Conservation (phyloP, 2,329 filamentous ascomycete species). For the Domatiomyces globalis region DNA sequence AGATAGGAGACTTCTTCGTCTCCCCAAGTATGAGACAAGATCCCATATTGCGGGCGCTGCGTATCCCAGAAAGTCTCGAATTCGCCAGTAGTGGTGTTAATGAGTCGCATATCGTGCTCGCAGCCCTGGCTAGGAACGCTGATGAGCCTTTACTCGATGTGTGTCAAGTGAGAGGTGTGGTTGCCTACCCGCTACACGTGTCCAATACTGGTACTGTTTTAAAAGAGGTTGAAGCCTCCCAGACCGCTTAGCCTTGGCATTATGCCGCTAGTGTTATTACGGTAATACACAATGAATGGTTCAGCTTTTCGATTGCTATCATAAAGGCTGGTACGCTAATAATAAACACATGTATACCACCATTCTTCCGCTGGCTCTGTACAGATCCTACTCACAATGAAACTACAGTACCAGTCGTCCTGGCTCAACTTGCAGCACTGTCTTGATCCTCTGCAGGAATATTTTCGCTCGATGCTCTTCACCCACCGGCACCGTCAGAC, state of each 20-base stretch:
- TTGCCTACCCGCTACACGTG: no score
- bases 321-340: no score
- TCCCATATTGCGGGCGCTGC: constrained; percentile 8
- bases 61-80: constrained; percentile 2
- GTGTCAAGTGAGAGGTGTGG: no score
- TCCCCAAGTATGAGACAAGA: constrained; percentile 14
- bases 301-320: background rate
- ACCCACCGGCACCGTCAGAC: constrained; percentile 58
- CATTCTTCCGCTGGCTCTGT: background rate
- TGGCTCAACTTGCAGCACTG: constrained; percentile 65
- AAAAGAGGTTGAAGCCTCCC: no score
- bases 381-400: background rate
- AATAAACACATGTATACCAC: no score
- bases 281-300: no score
- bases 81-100: constrained; percentile 1
- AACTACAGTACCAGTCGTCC: constrained; percentile 53
- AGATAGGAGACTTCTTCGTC: constrained; percentile 10
- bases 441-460: constrained; percentile 79
- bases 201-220: no score
- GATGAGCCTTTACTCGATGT: no score
- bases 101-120: constrained; percentile 2
- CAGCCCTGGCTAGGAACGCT: background rate
- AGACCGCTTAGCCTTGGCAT: no score
- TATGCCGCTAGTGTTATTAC: no score
- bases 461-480: constrained; percentile 70